Evolutionary conservation across 2,329 filamentous ascomycete species (phyloP), one percentile per base, ranked within the genome.

Genomic region (Pseudogymnoascus sp.): DNA sequence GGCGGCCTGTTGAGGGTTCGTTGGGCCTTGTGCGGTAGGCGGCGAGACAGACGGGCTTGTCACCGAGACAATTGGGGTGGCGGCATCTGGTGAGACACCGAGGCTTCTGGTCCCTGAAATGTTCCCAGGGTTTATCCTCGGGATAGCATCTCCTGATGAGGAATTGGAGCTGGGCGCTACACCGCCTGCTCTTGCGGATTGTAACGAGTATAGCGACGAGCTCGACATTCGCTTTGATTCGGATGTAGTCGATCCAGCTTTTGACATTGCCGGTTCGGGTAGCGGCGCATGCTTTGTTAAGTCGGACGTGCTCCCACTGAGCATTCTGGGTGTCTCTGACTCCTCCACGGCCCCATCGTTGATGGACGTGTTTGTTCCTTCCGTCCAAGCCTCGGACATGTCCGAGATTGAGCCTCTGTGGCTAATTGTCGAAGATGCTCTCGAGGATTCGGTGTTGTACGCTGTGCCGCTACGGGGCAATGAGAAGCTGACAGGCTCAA

Each of bases 151-250:
- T 72, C 79, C 79, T 18, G 76, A 77, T 61, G 83, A 85, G 16
- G 77, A 77, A 34, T 81, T 78, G 16, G 82, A 81, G 66, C 81
- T 82, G 63, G 77, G 73, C 29, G 79, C 77, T 34, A 79, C 81
- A 54, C 82, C 82, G 62, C 71, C 70, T 40, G 70, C 71, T 64
- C 72, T 67, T 4, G 80, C 83, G 5, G 87, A 89, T 51, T 84
- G 83, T 23, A 89, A 76, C 34, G 88, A 91, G 71, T 89, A 88
- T 61, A 90, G 77, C 0, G 89, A 93, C 6, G 87, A 90, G 65
- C 88, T 82, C 23, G 89, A 92, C 72, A 89, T 79, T 61, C 89
- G 85, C 70, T 90, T 88, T 51, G 79, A 79, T 40, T 87, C 78
- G 21, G 83, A 81, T 14, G 81, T 81, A 64, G 79, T 74, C 11